Evolutionary conservation across 345 rosid species (phyloP).

Genomic region (Hibiscus mutabilis): DNA sequence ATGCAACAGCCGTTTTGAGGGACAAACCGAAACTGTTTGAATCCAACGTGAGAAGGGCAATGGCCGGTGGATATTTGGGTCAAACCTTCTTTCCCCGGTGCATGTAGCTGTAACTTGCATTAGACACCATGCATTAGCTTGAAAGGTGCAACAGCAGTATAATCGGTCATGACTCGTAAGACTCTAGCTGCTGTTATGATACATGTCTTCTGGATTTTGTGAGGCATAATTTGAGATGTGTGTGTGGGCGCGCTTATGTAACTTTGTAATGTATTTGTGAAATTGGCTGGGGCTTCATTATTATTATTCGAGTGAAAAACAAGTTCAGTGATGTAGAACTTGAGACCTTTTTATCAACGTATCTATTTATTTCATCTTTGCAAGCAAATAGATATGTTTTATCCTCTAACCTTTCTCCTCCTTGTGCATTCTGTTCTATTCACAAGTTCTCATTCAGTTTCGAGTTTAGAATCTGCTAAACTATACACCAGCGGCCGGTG

Average conservation of each 20-base stretch:
- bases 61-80: slow-evolving; percentile 48
- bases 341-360: neutral
- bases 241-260: slow-evolving; percentile 20
- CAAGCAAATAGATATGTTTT: neutral
- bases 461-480: too few relatives aligned
- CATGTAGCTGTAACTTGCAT: slow-evolving; percentile 19
- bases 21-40: slow-evolving; percentile 43
- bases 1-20: slow-evolving; percentile 48
- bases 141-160: slow-evolving; percentile 8
- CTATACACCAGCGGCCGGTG: too few relatives aligned
- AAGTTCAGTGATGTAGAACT: slow-evolving; percentile 8
- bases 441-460: neutral
- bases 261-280: slow-evolving; percentile 14
- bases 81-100: slow-evolving; percentile 36
- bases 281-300: neutral
- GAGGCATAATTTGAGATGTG: slow-evolving; percentile 6
- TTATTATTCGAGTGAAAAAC: slow-evolving; percentile 14
- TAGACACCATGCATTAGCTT: neutral
- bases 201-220: slow-evolving; percentile 1
- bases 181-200: slow-evolving; percentile 1
- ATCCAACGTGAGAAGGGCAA: slow-evolving; percentile 44
- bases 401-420: neutral
- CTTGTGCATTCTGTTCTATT: neutral
- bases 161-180: slow-evolving; percentile 7
- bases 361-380: neutral